Evolutionary conservation across 129 eudicot genomes (phyloP).

Genomic region (Pseudognaphalium luteoalbum): DNA sequence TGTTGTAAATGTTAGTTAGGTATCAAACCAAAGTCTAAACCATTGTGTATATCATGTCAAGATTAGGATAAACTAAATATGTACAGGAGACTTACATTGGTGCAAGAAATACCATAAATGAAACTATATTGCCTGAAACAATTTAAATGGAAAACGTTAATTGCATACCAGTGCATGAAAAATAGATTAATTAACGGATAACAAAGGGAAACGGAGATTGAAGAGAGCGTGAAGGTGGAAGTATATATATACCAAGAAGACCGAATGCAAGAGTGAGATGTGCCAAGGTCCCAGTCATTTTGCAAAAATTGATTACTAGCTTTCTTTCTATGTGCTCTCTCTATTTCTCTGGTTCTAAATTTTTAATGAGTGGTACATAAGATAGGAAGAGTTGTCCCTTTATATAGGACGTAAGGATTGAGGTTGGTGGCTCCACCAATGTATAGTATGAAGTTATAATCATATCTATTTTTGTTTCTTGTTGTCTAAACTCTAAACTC

Average conservation of each 20-base stretch:
- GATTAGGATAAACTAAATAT: neutral
- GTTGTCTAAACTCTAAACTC: too few species aligned
- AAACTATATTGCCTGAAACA: constrained; percentile 49
- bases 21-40: too few species aligned
- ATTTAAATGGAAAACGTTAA: neutral
- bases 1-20: neutral
- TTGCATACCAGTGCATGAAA: too few species aligned
- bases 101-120: constrained; percentile 65
- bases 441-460: too few species aligned
- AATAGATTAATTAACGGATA: too few species aligned
- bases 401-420: constrained; percentile 42
- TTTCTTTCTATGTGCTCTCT: neutral
- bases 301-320: neutral
- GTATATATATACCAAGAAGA: constrained; percentile 50
- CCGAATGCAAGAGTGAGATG: constrained; percentile 69
- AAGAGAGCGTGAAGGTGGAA: too few species aligned
- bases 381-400: constrained; percentile 21
- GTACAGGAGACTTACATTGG: constrained; percentile 39
- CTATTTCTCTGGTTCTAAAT: neutral
- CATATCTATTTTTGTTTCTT: too few species aligned
- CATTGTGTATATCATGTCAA: neutral
- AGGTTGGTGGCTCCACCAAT: neutral
- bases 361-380: constrained; percentile 14
- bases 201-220: too few species aligned
- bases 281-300: constrained; percentile 34